Evolutionary conservation across 2,329 filamentous ascomycete species (phyloP), one percentile per base, ranked within the genome.

Genomic region (Ustulina deusta): DNA sequence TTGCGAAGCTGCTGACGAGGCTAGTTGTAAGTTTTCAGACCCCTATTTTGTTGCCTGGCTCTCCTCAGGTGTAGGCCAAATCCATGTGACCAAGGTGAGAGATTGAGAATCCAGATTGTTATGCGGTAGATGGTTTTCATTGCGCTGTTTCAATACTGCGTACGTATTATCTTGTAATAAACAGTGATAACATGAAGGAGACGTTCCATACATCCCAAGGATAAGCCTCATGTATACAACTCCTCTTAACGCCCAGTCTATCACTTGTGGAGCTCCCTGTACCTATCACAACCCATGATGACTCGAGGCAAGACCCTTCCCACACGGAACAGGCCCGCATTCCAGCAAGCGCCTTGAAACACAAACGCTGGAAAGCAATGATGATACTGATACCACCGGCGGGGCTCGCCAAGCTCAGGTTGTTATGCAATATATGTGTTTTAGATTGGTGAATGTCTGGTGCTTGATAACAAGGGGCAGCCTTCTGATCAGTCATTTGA

Each of bases 401-500:
- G 2, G n/a, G 27, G 44, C 36, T 38, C n/a, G 22, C 48, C 46
- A 51, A 29, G 42, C 54, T 49, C 13, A 15, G 2, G 27, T 25
- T 32, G 32, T n/a, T 56, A 34, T 60, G 63, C 36, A 46, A 49
- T 60, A 46, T 52, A 10, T 44, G 15, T 20, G 22, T 32, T 22
- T 36, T 44, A 6, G 22, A 34, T 48, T 42, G 40, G 32, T 52
- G 32, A 34, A 52, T 52, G 20, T 34, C 34, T 20, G 32, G 27
- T 44, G n/a, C 44, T 61, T 49, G 7, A 32, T 49, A 36, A 34
- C 27, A 29, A 20, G 11, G 29, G 13, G 38, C 46, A 29, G 13
- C 13, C 22, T 22, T 44, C 46, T 51, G 46, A 66, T 71, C 71
- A 76, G 38, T 66, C 69, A 36, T 74, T 72, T 6, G 69, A 72